These are phyloP conservation scores for Lindgomyces ingoldianus DNA, from an alignment of 495 filamentous ascomycete species.

Conservation along the genomic window DNA sequence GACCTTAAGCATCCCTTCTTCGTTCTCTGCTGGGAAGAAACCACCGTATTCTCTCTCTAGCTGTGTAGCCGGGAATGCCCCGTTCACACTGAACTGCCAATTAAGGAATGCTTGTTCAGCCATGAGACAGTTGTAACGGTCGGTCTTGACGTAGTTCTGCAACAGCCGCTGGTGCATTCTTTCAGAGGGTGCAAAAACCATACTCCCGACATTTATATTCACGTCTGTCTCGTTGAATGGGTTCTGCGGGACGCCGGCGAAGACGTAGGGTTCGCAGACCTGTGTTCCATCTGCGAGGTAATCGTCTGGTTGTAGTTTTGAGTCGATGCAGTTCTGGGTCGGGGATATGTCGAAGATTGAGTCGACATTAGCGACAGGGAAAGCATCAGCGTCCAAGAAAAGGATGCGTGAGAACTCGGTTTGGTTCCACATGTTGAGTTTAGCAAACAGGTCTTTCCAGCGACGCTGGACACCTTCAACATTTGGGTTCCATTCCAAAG, in stretches of 20 bases:
- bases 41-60: conserved; percentile 9
- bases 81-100: conserved; percentile 12
- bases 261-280: conserved; percentile 20
- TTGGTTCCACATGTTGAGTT: conserved; percentile 17
- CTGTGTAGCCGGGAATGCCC: conserved; percentile 11
- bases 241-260: conserved; percentile 18
- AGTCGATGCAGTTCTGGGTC: neutral
- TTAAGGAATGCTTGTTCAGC: conserved; percentile 25
- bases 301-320: neutral
- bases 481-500: conserved; percentile 14
- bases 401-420: conserved; percentile 11
- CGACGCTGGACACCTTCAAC: conserved; percentile 10
- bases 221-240: conserved; percentile 2
- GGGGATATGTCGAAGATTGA: conserved; percentile 4
- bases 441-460: conserved; percentile 21
- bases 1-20: conserved; percentile 18
- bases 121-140: conserved; percentile 10
- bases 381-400: conserved; percentile 16
- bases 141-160: conserved; percentile 16
- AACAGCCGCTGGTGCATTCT: conserved; percentile 16
- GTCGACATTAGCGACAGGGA: conserved; percentile 16
- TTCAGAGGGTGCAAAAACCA: conserved; percentile 3
- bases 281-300: neutral
- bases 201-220: conserved; percentile 23
- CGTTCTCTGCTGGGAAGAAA: conserved; percentile 7